Percentiles rank a stretch among this genome's conserved stretches.
These are phyloP conservation scores for Exophiala xenobiotica DNA, from an alignment of 2,329 filamentous ascomycete genomes.

Conservation along the genomic window DNA sequence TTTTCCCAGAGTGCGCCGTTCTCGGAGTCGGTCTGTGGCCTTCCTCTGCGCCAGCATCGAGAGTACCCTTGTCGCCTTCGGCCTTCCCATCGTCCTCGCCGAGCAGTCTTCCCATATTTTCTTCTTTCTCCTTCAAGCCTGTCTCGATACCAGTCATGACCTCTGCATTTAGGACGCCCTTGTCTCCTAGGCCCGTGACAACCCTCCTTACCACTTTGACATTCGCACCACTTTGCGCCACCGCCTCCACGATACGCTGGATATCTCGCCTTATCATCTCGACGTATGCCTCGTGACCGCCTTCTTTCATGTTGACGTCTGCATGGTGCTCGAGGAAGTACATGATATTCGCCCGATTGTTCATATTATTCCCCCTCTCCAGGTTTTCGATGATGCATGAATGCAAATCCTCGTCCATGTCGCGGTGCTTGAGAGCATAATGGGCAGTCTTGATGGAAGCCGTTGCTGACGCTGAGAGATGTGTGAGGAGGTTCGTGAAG, in stretches of 20 bases:
- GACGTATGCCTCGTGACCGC: conserved; percentile 72
- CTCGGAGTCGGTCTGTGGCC: conserved; percentile 30
- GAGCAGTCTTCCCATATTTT: conserved; percentile 59
- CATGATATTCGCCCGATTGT: conserved; percentile 97
- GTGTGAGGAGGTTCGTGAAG: conserved; percentile 85
- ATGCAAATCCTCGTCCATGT: conserved; percentile 96
- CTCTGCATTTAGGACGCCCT: conserved; percentile 70
- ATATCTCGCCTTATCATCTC: conserved; percentile 96
- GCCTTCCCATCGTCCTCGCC: conserved; percentile 40
- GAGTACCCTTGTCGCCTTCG: conserved; percentile 27
- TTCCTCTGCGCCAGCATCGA: conserved; percentile 32
- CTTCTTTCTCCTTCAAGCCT: conserved; percentile 76
- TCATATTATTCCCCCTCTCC: conserved; percentile 82
- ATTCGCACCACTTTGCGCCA: conserved; percentile 86
- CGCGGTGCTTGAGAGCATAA: conserved; percentile 89
- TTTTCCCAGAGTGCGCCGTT: conserved; percentile 24
- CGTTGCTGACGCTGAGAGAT: conserved; percentile 84
- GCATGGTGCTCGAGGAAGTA: conserved; percentile 97
- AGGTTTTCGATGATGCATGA: conserved; percentile 96
- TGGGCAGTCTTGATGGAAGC: conserved; percentile 89
- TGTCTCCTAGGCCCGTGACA: conserved; percentile 66
- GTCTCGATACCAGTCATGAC: conserved; percentile 78
- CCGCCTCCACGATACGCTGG: conserved; percentile 83
- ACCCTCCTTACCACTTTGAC: conserved; percentile 88
- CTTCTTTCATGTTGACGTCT: conserved; percentile 75